phyloP scores from a whole-genome alignment of 108 stramenopile genomes.

The Pelagomonas calceolata region DNA sequence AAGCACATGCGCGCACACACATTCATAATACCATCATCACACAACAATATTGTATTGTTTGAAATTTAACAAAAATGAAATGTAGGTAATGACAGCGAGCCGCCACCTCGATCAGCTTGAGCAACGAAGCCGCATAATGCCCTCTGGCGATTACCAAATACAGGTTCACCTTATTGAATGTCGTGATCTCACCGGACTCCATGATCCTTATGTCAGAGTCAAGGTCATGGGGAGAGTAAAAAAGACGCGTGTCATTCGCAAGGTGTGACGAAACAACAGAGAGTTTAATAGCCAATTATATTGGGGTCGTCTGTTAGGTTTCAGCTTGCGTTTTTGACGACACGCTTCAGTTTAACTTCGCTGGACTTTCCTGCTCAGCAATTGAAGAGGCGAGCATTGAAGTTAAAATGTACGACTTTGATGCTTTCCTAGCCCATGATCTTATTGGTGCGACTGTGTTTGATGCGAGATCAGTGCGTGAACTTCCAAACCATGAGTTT shows the following conservation, averaged over 20 bases:
- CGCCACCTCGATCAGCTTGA: too few relatives aligned
- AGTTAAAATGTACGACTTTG: conserved; percentile 19
- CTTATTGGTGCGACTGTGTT: conserved; percentile 29
- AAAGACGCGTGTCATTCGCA: conserved; percentile 24
- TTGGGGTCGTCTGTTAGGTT: conserved; percentile 19
- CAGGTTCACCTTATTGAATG: conserved; percentile 51
- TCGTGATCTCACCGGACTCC: conserved; percentile 29
- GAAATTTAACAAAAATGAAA: too few relatives aligned
- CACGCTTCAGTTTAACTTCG: conserved; percentile 13
- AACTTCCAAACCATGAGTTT: conserved; percentile 30
- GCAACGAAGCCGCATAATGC: too few relatives aligned
- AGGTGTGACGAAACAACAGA: too few relatives aligned
- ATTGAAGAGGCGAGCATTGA: conserved; percentile 30
- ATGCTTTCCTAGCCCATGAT: conserved; percentile 14
- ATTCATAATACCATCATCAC: too few relatives aligned
- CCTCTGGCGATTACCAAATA: conserved; percentile 40
- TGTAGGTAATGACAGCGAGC: too few relatives aligned
- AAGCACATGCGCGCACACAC: too few relatives aligned
- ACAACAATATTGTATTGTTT: too few relatives aligned
- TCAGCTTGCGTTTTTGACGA: conserved; percentile 38
- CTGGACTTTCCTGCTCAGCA: conserved; percentile 24
- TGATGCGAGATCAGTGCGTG: conserved; percentile 26
- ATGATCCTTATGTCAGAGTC: conserved; percentile 38
- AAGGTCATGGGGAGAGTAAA: conserved; percentile 26
- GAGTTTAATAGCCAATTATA: too few relatives aligned